Evolutionary conservation across 257 asterid species (phyloP).

Genomic region (Orobanche coerulescens): DNA sequence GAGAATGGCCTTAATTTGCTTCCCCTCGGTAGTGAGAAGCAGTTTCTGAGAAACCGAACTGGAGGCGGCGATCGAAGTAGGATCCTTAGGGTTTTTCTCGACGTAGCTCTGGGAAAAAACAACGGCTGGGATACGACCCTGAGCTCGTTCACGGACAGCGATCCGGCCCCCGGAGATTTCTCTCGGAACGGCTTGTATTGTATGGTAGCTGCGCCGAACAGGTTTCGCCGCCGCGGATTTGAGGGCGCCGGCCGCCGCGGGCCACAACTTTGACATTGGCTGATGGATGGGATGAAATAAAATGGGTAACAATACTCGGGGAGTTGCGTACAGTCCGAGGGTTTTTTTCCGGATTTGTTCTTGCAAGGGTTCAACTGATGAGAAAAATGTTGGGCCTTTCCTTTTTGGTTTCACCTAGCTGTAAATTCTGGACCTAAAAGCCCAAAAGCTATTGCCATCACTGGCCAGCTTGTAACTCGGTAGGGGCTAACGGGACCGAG

Average conservation of each 20-base stretch:
- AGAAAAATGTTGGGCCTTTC: neutral
- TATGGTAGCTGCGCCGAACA: slow-evolving; percentile 42
- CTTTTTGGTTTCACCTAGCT: neutral
- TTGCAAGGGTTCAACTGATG: slow-evolving; percentile 18
- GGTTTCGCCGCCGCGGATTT: slow-evolving; percentile 26
- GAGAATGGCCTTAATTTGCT: slow-evolving; percentile 74
- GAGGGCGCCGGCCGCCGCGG: slow-evolving; percentile 48
- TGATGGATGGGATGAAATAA: neutral
- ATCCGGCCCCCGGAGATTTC: slow-evolving; percentile 66
- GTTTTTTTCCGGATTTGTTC: neutral
- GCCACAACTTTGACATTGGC: slow-evolving; percentile 79
- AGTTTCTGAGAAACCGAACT: slow-evolving; percentile 43
- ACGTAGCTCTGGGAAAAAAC: slow-evolving; percentile 65
- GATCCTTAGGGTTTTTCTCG: slow-evolving; percentile 45
- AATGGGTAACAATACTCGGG: slow-evolving; percentile 16
- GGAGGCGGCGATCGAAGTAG: slow-evolving; percentile 43
- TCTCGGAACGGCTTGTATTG: slow-evolving; percentile 85
- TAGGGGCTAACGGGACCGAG: too few relatives aligned
- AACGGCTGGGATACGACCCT: slow-evolving; percentile 85
- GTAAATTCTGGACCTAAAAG: neutral
- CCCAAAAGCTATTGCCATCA: neutral
- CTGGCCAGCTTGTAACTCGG: too few relatives aligned
- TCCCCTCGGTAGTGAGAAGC: slow-evolving; percentile 72
- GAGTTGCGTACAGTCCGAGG: neutral
- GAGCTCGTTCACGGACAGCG: slow-evolving; percentile 64